Base-by-base conservation (phyloP, 1,139 yeast species). In the Geotrichum bryndzae region DNA sequence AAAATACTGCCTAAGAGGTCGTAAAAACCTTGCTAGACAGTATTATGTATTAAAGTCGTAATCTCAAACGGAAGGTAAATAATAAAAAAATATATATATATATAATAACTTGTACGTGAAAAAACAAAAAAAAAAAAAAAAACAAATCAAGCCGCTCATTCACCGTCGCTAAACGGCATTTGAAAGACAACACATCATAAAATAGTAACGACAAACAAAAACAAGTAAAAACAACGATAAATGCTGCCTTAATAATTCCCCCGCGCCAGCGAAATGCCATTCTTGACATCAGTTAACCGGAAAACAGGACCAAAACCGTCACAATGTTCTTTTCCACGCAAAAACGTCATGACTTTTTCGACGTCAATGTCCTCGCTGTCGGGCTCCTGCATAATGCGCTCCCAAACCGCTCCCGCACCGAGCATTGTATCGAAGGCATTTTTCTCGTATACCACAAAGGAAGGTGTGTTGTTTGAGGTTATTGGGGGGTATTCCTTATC, bases 221-320 rank as follows among this genome's bases (percentile, higher is more conserved):
- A 33, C 38, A 33, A 33, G 38, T 8, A 33, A 33, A 33, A 33
- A 33, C 7, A 33, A 33, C 7, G 11, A 33, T 8, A 33, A 33
- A 33, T 8, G 11, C 7, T 8, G 38, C 11, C 11, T 33, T 33
- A 33, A 8, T 33, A 11, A 7, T 33, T 7, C 38, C 38, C 63
- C 54, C 65, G 61, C n/a, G 69, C 68, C 45, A 61, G 51, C 27
- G 57, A 58, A 31, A 69, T 68, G 23, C 68, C 73, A 18, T 62
- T 62, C 29, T 68, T 60, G 27, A 72, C 70, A 45, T 66, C 69
- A 1, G 60, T 51, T 27, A 69, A 58, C 0, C 69, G 66, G 56
- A 87, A 90, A 0, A 95, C 96, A 2, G 96, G 94, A 0, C 96
- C 97, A 68, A 77, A 82, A 0, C 94, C 95, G 71, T 89, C 95